Conservation (phyloP, 176 grass and related monocot species). For the Secale cereale region DNA sequence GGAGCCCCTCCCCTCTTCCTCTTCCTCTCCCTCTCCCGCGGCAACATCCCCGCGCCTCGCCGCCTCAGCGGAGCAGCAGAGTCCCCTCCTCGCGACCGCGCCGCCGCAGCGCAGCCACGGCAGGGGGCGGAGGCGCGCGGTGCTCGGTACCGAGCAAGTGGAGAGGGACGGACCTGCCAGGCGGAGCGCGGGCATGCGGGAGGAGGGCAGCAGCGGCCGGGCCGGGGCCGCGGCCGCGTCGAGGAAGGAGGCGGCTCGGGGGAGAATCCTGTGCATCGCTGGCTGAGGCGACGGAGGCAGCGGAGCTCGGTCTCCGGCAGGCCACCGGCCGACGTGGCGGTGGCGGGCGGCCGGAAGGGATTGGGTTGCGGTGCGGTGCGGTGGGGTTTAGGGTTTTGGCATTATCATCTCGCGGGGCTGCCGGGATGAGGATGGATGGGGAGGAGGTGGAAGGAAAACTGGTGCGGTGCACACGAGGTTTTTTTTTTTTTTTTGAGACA, state of each 20-base stretch:
- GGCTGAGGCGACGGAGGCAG: constrained; percentile 19
- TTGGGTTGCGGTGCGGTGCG: not conserved
- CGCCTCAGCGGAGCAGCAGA: constrained; percentile 35
- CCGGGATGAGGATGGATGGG: not conserved
- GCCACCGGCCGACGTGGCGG: too few relatives aligned
- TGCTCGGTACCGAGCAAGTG: not conserved
- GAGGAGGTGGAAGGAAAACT: not conserved
- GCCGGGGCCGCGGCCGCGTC: constrained; percentile 18
- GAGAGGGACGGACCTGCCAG: not conserved
- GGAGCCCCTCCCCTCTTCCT: not conserved
- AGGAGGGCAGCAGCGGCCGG: constrained; percentile 24
- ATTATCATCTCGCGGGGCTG: constrained; percentile 7
- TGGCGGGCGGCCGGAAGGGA: not conserved
- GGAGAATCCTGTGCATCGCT: constrained; percentile 46
- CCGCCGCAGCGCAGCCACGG: constrained; percentile 24
- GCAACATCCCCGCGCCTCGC: constrained; percentile 17
- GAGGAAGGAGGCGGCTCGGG: constrained; percentile 34
- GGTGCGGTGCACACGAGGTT: too few relatives aligned
- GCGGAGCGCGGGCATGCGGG: constrained; percentile 29
- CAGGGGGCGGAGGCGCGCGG: not conserved
- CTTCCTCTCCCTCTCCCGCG: not conserved
- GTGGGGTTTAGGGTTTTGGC: constrained; percentile 45
- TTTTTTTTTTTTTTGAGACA: too few relatives aligned
- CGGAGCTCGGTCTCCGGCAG: not conserved
- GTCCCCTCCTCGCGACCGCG: constrained; percentile 20